Evolutionary conservation across 1,284 basidiomycete species (phyloP).

Genomic region (Laetiporus sulphureus): DNA sequence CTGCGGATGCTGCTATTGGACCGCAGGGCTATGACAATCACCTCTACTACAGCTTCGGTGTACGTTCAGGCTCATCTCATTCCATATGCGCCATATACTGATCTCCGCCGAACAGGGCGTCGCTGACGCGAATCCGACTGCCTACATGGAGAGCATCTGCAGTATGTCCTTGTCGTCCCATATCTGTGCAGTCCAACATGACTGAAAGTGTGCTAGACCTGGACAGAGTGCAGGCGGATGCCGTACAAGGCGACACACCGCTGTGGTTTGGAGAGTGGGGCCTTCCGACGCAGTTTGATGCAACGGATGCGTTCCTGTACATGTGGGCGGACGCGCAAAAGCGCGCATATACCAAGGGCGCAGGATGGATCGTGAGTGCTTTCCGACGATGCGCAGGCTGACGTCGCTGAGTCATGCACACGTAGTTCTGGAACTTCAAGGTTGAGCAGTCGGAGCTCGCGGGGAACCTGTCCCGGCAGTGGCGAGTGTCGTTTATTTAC

Average conservation of each 20-base stretch:
- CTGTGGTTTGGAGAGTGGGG: conserved; percentile 60
- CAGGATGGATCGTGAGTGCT: conserved; percentile 62
- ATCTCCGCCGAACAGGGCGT: conserved; percentile 44
- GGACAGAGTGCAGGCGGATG: conserved; percentile 41
- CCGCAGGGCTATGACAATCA: conserved; percentile 76
- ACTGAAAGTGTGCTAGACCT: conserved; percentile 35
- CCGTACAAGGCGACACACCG: conserved; percentile 42
- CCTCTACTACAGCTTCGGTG: conserved; percentile 72
- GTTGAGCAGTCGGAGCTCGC: conserved; percentile 49
- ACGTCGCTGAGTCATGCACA: neutral
- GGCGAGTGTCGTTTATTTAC: conserved; percentile 34
- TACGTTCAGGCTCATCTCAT: conserved; percentile 21
- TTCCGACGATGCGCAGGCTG: neutral
- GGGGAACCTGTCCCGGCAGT: conserved; percentile 46
- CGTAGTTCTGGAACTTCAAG: conserved; percentile 75
- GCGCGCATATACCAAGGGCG: conserved; percentile 50
- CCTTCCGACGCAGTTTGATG: conserved; percentile 59
- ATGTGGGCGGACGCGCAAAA: conserved; percentile 82
- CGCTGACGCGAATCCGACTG: conserved; percentile 52
- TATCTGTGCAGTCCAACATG: neutral
- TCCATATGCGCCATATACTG: too few species aligned
- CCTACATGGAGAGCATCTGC: conserved; percentile 64
- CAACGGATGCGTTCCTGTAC: conserved; percentile 53
- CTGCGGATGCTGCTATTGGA: conserved; percentile 57
- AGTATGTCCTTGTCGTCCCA: conserved; percentile 36